Evolutionary conservation across 169 alveolate genomes (phyloP).

Genomic region (Plasmodium ovale): DNA sequence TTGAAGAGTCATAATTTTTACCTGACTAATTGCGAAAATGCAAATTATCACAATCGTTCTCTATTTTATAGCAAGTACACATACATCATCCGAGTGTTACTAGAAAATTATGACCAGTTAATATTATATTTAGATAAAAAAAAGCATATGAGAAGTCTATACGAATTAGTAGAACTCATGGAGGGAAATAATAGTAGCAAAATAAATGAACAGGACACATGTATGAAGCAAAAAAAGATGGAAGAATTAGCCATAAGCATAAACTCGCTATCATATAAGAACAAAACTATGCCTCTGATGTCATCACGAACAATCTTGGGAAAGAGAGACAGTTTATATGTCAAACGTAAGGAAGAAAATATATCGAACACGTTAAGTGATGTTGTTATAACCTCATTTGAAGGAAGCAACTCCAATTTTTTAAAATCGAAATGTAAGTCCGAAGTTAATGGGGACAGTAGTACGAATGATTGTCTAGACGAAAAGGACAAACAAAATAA

Average conservation of each 20-base stretch:
- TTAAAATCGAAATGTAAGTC: background rate
- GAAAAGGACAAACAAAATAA: background rate
- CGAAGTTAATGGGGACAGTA: background rate
- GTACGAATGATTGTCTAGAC: background rate
- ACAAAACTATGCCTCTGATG: background rate
- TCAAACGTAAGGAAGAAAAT: background rate
- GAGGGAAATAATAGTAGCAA: too few species aligned
- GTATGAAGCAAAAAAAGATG: too few species aligned
- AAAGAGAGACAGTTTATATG: background rate
- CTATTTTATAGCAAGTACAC: conserved; percentile 53
- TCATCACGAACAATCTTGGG: background rate
- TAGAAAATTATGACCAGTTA: conserved; percentile 55
- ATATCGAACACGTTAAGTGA: background rate
- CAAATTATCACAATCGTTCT: conserved; percentile 22
- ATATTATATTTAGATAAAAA: conserved; percentile 48
- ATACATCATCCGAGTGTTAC: conserved; percentile 15
- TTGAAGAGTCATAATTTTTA: conserved; percentile 19
- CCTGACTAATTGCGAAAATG: conserved; percentile 37
- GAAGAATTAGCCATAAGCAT: background rate
- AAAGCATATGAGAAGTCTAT: too few species aligned
- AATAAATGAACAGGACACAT: too few species aligned
- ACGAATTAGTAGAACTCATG: too few species aligned
- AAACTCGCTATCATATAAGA: background rate
- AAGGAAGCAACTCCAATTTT: conserved; percentile 13
- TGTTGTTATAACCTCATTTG: background rate